Conservation (phyloP, 352 stramenopile species). For the Phytophthora europaea region DNA sequence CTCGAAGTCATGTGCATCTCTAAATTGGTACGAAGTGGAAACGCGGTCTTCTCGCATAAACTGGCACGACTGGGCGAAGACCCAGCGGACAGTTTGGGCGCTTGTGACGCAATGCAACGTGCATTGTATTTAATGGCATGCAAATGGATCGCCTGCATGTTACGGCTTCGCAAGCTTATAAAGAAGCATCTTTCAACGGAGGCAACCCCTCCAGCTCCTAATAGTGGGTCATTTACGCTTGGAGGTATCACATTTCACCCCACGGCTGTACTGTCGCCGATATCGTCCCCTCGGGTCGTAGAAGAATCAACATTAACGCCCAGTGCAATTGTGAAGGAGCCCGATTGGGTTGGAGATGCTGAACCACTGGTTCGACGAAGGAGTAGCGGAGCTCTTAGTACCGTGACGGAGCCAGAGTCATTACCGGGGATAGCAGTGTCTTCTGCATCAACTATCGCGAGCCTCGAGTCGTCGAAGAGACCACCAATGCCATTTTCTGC, state of each 20-base stretch:
- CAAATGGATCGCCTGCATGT: slow-evolving; percentile 78
- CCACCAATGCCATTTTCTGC: slow-evolving; percentile 24
- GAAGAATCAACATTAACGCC: slow-evolving; percentile 46
- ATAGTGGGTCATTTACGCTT: slow-evolving; percentile 55
- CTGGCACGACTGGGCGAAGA: slow-evolving; percentile 50
- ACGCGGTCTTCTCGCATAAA: slow-evolving; percentile 48
- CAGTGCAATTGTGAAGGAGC: slow-evolving; percentile 52
- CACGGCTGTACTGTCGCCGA: slow-evolving; percentile 54
- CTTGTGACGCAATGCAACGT: slow-evolving; percentile 63
- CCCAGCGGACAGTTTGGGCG: slow-evolving; percentile 44
- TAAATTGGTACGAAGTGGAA: slow-evolving; percentile 51
- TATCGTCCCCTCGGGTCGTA: slow-evolving; percentile 48
- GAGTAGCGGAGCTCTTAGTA: slow-evolving; percentile 50
- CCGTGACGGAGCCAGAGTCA: slow-evolving; percentile 43
- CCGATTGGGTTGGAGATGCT: slow-evolving; percentile 40
- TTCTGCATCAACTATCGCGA: slow-evolving; percentile 40
- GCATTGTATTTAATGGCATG: slow-evolving; percentile 75
- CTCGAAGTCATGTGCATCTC: slow-evolving; percentile 77
- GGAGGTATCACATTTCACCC: slow-evolving; percentile 69
- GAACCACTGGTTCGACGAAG: slow-evolving; percentile 46
- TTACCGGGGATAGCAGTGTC: slow-evolving; percentile 34
- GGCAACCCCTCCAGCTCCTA: slow-evolving; percentile 34
- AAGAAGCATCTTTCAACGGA: slow-evolving; percentile 66
- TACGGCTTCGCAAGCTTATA: slow-evolving; percentile 79
- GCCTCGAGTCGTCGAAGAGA: slow-evolving; percentile 33